Evolutionary conservation across 176 grass and related monocot species (phyloP), one percentile per base, ranked within the genome.

Genomic region (Carex littledalei): DNA sequence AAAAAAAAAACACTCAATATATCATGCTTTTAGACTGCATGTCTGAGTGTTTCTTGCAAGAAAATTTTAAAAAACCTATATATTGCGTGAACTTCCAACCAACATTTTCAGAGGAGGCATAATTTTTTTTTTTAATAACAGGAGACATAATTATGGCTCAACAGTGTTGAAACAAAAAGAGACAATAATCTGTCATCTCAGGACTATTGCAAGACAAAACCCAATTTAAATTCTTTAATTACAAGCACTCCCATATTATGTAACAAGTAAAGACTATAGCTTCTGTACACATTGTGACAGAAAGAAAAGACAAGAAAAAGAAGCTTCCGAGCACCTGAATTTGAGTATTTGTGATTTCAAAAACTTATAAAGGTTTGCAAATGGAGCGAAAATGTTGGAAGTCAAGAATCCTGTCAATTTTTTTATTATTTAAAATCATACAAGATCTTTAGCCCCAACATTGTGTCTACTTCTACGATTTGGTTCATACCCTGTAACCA

Each of bases 1-100:
- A 37, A 61, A 0, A 62, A 41, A 80, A 35, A 18, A 61, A 9
- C 15, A 31, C n/a, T 31, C 29, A 62, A 15, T n/a, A n/a, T n/a
- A n/a, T 31, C 18, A 62, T 81, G 54, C 57, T 64, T 35, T 63
- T 81, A 26, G 35, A 63, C 58, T 80, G 59, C 56, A 62, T 81
- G 18, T 81, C 18, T 24, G 24, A 37, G 35, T 37, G 35, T 37
- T 37, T 37, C 35, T 45, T 81, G 22, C 16, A 20, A 72, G 8
- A 21, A 73, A 49, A 43, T 1, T 43, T 1, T 3, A 64, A 64
- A 12, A 26, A 3, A 43, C 8, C 17, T 18, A 71, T 74, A 75
- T 26, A 52, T 22, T 18, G 10, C 3, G 6, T 2, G 54, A 53
- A 76, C 4, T 41, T 69, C 2, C 59, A 12, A 2, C 3, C 39